Conservation (phyloP, 139 green algal genomes). For the Parachlorella kessleri region DNA sequence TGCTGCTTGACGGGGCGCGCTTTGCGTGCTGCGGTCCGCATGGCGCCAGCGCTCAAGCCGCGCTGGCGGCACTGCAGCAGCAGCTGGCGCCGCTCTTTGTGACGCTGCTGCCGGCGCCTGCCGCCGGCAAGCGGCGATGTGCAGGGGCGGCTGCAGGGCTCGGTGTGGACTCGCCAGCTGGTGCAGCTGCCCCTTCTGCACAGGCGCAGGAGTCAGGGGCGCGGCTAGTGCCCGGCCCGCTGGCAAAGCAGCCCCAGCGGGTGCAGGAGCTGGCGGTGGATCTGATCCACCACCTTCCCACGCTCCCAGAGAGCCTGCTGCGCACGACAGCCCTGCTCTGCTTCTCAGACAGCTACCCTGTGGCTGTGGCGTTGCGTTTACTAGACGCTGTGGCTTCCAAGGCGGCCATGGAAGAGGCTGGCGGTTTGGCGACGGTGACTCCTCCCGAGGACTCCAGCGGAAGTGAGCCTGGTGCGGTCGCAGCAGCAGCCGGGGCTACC, state of each 20-base stretch:
- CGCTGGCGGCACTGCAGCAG: conserved; percentile 26
- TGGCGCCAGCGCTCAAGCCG: not conserved
- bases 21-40: conserved; percentile 3
- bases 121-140: not conserved
- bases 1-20: conserved; percentile 36
- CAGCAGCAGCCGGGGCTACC: not conserved
- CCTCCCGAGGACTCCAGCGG: no score
- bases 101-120: conserved; percentile 24
- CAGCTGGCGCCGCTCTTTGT: conserved; percentile 39
- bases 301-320: conserved; percentile 16
- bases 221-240: conserved; percentile 8
- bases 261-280: conserved; percentile 33
- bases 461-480: not conserved
- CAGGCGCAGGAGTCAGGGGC: not conserved
- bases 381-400: not conserved
- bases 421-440: no score
- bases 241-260: not conserved
- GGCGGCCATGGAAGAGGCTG: no score
- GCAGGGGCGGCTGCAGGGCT: conserved; percentile 10
- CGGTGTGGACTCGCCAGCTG: no score
- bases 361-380: not conserved
- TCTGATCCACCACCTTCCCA: conserved; percentile 23
- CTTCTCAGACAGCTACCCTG: conserved; percentile 11
- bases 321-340: conserved; percentile 17
- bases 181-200: not conserved